phyloP scores from a whole-genome alignment of 2,329 filamentous ascomycete genomes.

The Paramyrothecium sp. region DNA sequence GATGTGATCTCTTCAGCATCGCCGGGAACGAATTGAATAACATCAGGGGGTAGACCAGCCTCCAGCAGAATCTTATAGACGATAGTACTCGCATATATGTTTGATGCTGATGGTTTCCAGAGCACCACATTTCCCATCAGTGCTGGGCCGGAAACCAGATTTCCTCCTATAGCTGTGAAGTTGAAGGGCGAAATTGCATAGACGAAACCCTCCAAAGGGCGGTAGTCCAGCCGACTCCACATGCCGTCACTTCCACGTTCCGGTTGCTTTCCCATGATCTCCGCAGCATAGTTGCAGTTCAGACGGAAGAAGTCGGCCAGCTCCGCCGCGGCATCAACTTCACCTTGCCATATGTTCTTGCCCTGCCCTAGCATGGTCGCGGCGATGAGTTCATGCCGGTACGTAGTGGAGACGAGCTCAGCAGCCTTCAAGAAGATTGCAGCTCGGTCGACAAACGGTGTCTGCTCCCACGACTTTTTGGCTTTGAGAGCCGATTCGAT shows the following conservation, averaged over 20 bases:
- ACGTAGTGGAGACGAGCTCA: constrained; percentile 86
- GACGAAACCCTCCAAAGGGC: constrained; percentile 90
- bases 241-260: constrained; percentile 77
- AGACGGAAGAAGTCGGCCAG: constrained; percentile 90
- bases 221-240: constrained; percentile 90
- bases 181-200: constrained; percentile 96
- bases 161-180: constrained; percentile 92
- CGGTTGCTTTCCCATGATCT: constrained; percentile 86
- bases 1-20: constrained; percentile 82
- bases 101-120: constrained; percentile 90
- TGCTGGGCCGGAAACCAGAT: constrained; percentile 78
- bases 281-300: constrained; percentile 90
- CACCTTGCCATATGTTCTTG: constrained; percentile 99
- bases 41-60: constrained; percentile 82
- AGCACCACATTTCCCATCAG: constrained; percentile 92
- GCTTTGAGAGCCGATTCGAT: constrained; percentile 85
- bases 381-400: constrained; percentile 95
- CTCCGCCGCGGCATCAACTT: constrained; percentile 94
- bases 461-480: constrained; percentile 79
- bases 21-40: constrained; percentile 92
- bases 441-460: constrained; percentile 90
- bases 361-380: constrained; percentile 94
- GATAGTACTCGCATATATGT: constrained; percentile 88
- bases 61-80: constrained; percentile 88
- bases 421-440: constrained; percentile 95